Evolutionary conservation across 148 eudicot species (phyloP).

Genomic region (Diospyros kaki): DNA sequence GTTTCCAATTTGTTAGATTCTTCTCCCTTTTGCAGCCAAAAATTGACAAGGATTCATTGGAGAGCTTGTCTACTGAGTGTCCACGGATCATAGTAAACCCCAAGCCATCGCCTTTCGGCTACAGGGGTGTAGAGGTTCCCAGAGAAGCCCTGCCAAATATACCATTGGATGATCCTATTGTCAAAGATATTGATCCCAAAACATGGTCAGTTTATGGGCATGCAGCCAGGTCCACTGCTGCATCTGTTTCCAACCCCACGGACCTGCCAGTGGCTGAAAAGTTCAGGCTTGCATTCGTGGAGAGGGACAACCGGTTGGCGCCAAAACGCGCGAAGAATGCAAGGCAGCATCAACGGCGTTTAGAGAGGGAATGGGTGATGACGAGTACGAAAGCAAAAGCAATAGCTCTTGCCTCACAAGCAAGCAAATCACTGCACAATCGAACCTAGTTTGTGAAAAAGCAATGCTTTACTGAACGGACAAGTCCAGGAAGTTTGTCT

Average conservation of each 20-base stretch:
- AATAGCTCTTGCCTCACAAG: slow-evolving; percentile 60
- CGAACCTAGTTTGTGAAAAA: slow-evolving; percentile 11
- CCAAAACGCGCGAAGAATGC: slow-evolving; percentile 96
- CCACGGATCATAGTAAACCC: slow-evolving; percentile 86
- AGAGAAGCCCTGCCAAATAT: slow-evolving; percentile 47
- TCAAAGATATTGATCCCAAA: slow-evolving; percentile 68
- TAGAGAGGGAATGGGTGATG: slow-evolving; percentile 68
- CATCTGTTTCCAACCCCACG: slow-evolving; percentile 14
- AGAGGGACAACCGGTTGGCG: slow-evolving; percentile 81
- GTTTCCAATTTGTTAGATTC: background rate
- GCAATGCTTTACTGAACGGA: background rate
- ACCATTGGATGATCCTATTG: slow-evolving; percentile 55
- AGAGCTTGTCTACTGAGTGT: slow-evolving; percentile 65
- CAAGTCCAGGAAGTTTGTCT: background rate
- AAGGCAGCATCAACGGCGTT: slow-evolving; percentile 83
- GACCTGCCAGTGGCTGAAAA: slow-evolving; percentile 75
- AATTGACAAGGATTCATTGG: slow-evolving; percentile 52
- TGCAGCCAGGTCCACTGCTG: slow-evolving; percentile 14
- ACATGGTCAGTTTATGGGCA: slow-evolving; percentile 56
- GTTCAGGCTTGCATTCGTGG: slow-evolving; percentile 72
- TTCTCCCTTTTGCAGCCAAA: slow-evolving; percentile 50
- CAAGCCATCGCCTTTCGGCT: slow-evolving; percentile 54
- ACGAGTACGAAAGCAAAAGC: slow-evolving; percentile 59
- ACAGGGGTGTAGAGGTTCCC: slow-evolving; percentile 51
- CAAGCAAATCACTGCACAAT: slow-evolving; percentile 49